phyloP scores from a whole-genome alignment of 75 land plant species.

The Picea glauca region DNA sequence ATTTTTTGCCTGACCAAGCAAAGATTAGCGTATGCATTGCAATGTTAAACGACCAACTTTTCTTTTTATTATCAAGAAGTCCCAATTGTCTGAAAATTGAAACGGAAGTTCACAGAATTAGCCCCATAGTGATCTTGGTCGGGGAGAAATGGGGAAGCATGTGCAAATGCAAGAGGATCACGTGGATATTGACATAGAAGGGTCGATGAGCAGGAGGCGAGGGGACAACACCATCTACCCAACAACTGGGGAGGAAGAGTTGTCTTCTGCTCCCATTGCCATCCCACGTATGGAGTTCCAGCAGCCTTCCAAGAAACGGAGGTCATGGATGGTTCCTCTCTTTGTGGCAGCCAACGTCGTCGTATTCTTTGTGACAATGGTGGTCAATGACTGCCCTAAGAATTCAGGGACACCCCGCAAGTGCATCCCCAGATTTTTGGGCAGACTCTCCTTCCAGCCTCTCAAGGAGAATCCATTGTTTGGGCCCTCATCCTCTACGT shows the following conservation, averaged over 20 bases:
- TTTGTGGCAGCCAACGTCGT: slow-evolving; percentile 33
- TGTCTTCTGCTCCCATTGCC: background rate
- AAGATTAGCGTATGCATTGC: too few relatives aligned
- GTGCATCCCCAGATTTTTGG: slow-evolving; percentile 31
- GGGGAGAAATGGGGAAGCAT: background rate
- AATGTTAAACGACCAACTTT: too few relatives aligned
- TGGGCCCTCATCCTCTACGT: slow-evolving; percentile 57
- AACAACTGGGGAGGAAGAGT: background rate
- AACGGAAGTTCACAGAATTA: too few relatives aligned
- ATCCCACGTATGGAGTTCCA: background rate
- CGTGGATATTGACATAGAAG: background rate
- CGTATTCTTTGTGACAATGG: slow-evolving; percentile 37
- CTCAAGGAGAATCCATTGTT: slow-evolving; percentile 44
- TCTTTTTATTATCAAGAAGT: too few relatives aligned
- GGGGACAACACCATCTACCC: slow-evolving; percentile 1
- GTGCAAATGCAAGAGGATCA: too few relatives aligned
- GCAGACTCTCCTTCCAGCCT: slow-evolving; percentile 52
- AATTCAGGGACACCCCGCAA: slow-evolving; percentile 1
- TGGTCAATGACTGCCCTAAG: slow-evolving; percentile 45
- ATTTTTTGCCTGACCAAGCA: too few relatives aligned
- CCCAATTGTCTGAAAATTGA: too few relatives aligned
- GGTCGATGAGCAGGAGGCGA: background rate
- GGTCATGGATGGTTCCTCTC: slow-evolving; percentile 40
- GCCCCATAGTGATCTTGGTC: too few relatives aligned
- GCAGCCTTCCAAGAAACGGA: slow-evolving; percentile 10